These are phyloP conservation scores for Pythium brassicae DNA, from an alignment of 352 stramenopile genomes.

Conservation along the genomic window DNA sequence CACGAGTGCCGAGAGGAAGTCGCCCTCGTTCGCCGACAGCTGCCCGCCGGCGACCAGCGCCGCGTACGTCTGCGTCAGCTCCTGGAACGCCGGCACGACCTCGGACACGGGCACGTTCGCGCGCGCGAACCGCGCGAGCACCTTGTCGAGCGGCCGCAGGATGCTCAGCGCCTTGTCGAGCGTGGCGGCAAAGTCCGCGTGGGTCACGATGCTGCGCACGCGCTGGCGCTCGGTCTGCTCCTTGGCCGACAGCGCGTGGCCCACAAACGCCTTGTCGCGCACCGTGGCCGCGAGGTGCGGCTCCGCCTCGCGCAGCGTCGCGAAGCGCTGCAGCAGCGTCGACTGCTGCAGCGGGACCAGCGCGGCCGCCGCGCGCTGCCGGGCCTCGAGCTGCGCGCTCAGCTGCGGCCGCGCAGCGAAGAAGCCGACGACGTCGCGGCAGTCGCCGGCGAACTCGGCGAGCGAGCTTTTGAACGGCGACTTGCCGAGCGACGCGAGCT, in stretches of 20 bases:
- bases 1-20: not conserved
- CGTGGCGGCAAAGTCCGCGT: not conserved
- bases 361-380: not conserved
- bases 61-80: not conserved
- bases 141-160: not conserved
- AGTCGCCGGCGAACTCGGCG: not conserved
- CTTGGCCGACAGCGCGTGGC: not conserved
- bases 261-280: not conserved
- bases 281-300: not conserved
- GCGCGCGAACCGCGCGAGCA: not conserved
- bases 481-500: constrained; percentile 1
- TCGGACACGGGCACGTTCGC: constrained; percentile 2
- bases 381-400: not conserved
- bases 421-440: not conserved
- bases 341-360: not conserved
- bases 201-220: not conserved
- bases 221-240: constrained; percentile 1
- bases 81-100: constrained; percentile 1
- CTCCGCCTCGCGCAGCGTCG: not conserved
- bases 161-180: not conserved
- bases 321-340: not conserved
- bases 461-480: constrained; percentile 6
- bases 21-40: not conserved
- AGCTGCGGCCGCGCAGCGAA: constrained; percentile 1
- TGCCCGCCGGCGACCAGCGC: not conserved